Base-by-base conservation (phyloP, 805 yeast species). In the Lachancea lanzarotensis region DNA sequence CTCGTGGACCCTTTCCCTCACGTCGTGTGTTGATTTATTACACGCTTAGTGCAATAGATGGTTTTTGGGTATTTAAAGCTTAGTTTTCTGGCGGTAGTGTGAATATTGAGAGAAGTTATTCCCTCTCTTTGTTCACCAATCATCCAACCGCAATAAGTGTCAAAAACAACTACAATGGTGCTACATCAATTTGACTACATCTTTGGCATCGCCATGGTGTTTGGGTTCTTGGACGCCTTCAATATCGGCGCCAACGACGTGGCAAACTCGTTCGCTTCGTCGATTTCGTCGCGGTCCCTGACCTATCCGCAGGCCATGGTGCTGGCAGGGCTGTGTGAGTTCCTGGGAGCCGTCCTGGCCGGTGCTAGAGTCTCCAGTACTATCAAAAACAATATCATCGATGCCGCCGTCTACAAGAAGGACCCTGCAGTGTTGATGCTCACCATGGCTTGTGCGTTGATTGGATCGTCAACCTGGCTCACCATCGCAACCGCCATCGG, bases 221-320 rank as follows among this genome's bases (percentile, higher is more conserved):
- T 82, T 64, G 89, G 87, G 47, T 81, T 80, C 69, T 68, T 83
- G 53, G 89, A 83, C 65, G 90, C 89, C 3, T 83, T 79, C 74
- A 82, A 82, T 61, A 82, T 82, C 53, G 90, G 90, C 42, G 91
- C 90, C 26, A 83, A 84, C 57, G 91, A 83, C 69, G 88, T 83
- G 46, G 83, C 90, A 13, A 83, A 84, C 69, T 83, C 91, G 1
- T 83, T 81, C 57, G 83, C 91, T 1, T 82, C 90, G 2, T 76
- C 90, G 0, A 80, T 83, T 4, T 79, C 89, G 12, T 81, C 90
- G 11, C 69, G 84, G 53, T 74, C 87, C 13, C 67, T 83, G 51
- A 75, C 75, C 45, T 81, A 81, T 60, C 76, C 82, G 79, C 91
- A 83, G 63, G 90, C 88, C 15, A 80, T 81, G 86, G 53, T 81